A percentile compares a stretch with the other conserved stretches of the same genome.
Conservation (phyloP, 805 yeast genomes). For the Yamadazyma endophytica region DNA sequence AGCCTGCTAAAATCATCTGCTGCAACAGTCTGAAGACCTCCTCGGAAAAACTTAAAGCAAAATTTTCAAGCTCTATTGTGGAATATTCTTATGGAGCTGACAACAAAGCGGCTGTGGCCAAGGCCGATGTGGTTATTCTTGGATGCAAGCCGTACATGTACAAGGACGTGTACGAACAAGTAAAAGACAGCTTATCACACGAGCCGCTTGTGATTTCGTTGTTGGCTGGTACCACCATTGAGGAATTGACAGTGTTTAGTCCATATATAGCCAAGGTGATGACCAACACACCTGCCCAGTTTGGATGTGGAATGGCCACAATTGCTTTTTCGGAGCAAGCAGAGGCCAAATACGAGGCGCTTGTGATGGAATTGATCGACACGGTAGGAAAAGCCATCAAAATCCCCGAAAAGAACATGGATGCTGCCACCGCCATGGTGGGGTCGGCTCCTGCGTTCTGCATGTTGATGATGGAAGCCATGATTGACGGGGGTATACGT, state of each 20-base stretch:
- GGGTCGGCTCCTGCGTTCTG: slow-evolving; percentile 98
- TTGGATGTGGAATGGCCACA: slow-evolving; percentile 91
- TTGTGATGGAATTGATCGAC: slow-evolving; percentile 49
- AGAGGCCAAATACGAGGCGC: slow-evolving; percentile 36
- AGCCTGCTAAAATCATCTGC: slow-evolving; percentile 73
- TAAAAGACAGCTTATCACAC: slow-evolving; percentile 43
- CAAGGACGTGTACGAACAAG: slow-evolving; percentile 51
- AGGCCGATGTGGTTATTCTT: slow-evolving; percentile 68
- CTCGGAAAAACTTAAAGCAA: slow-evolving; percentile 43
- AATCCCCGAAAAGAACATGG: slow-evolving; percentile 89
- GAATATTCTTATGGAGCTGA: slow-evolving; percentile 42
- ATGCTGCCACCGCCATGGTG: slow-evolving; percentile 89
- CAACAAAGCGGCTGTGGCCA: slow-evolving; percentile 56
- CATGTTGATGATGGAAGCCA: slow-evolving; percentile 80
- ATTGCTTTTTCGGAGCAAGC: slow-evolving; percentile 66
- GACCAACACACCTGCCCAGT: slow-evolving; percentile 96
- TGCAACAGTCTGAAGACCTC: slow-evolving; percentile 50
- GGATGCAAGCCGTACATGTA: slow-evolving; percentile 89
- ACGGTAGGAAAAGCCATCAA: slow-evolving; percentile 66
- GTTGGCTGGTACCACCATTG: slow-evolving; percentile 90
- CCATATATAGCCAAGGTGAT: slow-evolving; percentile 79
- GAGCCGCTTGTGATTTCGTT: slow-evolving; percentile 68
- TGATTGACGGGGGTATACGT: slow-evolving; percentile 90
- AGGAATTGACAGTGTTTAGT: slow-evolving; percentile 52
- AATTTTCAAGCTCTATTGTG: slow-evolving; percentile 40